Percentiles rank a stretch among this genome's conserved stretches.
phyloP scores from a whole-genome alignment of 495 filamentous ascomycete genomes.

The Neurospora africana region DNA sequence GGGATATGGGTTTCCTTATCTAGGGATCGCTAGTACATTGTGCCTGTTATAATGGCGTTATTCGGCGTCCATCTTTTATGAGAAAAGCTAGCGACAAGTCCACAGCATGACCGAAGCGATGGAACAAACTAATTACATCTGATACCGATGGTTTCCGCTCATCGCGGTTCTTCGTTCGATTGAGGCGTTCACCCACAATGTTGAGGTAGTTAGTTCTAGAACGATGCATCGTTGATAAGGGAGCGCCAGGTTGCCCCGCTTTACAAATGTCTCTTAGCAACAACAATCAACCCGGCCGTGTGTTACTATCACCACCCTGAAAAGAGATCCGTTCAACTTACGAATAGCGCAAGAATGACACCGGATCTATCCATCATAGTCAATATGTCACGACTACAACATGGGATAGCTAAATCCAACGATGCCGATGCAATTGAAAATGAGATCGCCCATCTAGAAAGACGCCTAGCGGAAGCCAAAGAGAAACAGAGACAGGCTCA shows the following conservation, averaged over 20 bases:
- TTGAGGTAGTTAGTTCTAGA: not conserved
- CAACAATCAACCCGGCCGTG: not conserved
- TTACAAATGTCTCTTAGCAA: not conserved
- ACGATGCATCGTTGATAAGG: not conserved
- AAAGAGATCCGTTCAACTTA: not conserved
- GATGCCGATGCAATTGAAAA: slow-evolving; percentile 9
- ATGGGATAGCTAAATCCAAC: not conserved
- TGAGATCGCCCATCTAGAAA: slow-evolving; percentile 30
- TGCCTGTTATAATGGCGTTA: not conserved
- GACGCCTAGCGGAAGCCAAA: slow-evolving; percentile 26
- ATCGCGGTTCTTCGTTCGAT: not conserved
- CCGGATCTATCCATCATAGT: not conserved
- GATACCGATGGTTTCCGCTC: not conserved
- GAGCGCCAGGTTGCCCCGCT: not conserved
- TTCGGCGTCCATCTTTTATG: not conserved
- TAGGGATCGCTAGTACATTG: not conserved
- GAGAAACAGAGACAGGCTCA: slow-evolving; percentile 8
- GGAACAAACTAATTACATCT: not conserved
- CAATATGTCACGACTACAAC: not conserved
- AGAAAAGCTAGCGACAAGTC: not conserved
- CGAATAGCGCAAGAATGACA: not conserved
- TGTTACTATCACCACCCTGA: not conserved
- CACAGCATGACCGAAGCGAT: not conserved
- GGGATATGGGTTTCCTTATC: not conserved
- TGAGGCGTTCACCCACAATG: not conserved